phyloP scores from a whole-genome alignment of 768 basidiomycete genomes.

The Tubosaeta sp. region DNA sequence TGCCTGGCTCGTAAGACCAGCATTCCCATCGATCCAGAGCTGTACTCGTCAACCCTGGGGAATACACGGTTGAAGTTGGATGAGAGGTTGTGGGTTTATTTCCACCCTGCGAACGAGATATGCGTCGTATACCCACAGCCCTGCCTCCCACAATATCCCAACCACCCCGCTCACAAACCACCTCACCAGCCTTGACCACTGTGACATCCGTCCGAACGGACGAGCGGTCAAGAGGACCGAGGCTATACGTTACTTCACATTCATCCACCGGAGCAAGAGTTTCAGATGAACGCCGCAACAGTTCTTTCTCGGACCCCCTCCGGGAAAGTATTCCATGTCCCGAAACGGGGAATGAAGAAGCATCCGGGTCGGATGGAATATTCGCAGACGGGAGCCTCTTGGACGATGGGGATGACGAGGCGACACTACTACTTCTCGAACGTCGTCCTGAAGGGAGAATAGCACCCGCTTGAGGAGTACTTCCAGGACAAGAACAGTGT shows the following conservation, averaged over 20 bases:
- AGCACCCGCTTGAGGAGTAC: constrained; percentile 41
- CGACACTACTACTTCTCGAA: constrained; percentile 61
- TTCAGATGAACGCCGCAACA: constrained; percentile 47
- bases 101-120: constrained; percentile 41
- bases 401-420: constrained; percentile 43
- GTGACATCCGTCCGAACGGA: constrained; percentile 46
- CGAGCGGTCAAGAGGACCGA: constrained; percentile 35
- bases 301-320: constrained; percentile 66
- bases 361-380: constrained; percentile 36
- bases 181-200: constrained; percentile 49
- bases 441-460: constrained; percentile 47
- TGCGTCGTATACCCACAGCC: constrained; percentile 68
- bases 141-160: constrained; percentile 64
- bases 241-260: constrained; percentile 20
- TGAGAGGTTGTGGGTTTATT: constrained; percentile 21
- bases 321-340: constrained; percentile 76
- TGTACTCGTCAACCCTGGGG: constrained; percentile 51
- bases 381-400: constrained; percentile 45
- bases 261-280: constrained; percentile 36
- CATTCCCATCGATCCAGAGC: constrained; percentile 80
- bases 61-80: constrained; percentile 11
- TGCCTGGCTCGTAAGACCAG: constrained; percentile 68
- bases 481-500: constrained; percentile 63
- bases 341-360: constrained; percentile 69
- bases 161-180: constrained; percentile 67